These are phyloP conservation scores for Sclerotinia glacialis DNA, from an alignment of 2,329 filamentous ascomycete species.

Conservation along the genomic window DNA sequence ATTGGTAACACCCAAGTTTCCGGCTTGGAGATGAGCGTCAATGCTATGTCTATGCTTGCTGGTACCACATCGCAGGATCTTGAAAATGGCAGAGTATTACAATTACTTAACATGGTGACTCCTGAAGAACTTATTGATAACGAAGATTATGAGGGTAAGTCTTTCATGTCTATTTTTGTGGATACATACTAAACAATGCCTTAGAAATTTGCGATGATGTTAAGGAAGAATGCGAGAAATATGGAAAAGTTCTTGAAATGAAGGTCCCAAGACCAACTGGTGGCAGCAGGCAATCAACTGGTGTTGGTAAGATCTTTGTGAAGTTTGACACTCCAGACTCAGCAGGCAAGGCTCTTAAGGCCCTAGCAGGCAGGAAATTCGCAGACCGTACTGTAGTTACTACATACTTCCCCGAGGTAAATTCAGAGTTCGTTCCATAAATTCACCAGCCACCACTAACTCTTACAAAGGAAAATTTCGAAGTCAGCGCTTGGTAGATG, in stretches of 20 bases:
- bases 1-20: constrained; percentile 91
- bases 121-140: constrained; percentile 89
- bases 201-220: constrained; percentile 92
- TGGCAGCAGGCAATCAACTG: constrained; percentile 77
- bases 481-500: constrained; percentile 46
- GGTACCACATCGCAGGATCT: constrained; percentile 78
- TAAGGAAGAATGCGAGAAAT: constrained; percentile 88
- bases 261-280: constrained; percentile 88
- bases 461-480: constrained; percentile 76
- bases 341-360: constrained; percentile 78
- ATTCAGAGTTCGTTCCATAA: constrained; percentile 1
- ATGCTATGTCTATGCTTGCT: constrained; percentile 96
- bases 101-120: constrained; percentile 98
- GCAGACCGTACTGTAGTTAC: constrained; percentile 93
- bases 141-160: constrained; percentile 88
- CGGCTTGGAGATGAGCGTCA: constrained; percentile 91
- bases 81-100: constrained; percentile 79
- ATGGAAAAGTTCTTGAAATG: constrained; percentile 77
- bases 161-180: background rate
- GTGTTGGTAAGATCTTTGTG: constrained; percentile 96
- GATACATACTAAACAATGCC: constrained; percentile 40
- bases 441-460: constrained; percentile 38
- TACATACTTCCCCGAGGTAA: constrained; percentile 91
- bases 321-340: constrained; percentile 80
- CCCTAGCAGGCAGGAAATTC: constrained; percentile 94